Conservation (phyloP, 2,329 filamentous ascomycete genomes). For the Fusarium avenaceum region DNA sequence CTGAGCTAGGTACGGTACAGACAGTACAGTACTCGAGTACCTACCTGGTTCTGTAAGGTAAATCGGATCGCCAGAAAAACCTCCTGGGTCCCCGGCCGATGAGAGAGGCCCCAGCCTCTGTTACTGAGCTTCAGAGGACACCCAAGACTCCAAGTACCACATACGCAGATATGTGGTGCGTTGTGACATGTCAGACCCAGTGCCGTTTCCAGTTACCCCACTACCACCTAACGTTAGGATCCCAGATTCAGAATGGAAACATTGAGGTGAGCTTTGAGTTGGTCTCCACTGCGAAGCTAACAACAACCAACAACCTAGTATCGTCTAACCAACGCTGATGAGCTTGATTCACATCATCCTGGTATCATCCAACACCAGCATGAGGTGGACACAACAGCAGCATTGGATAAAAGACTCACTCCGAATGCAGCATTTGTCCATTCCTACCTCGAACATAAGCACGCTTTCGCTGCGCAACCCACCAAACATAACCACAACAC, state of each 20-base stretch:
- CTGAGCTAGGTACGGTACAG: not conserved
- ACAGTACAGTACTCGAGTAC: too few relatives aligned
- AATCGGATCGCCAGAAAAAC: conserved; percentile 48
- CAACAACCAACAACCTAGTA: conserved; percentile 7
- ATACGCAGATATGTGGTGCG: conserved; percentile 32
- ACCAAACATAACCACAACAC: conserved; percentile 9
- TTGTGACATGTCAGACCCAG: conserved; percentile 40
- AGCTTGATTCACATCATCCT: conserved; percentile 31
- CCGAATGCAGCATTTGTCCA: conserved; percentile 23
- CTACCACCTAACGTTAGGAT: conserved; percentile 25
- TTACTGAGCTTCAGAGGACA: conserved; percentile 37
- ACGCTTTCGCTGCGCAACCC: conserved; percentile 38
- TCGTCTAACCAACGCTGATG: conserved; percentile 33
- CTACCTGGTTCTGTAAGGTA: conserved; percentile 8
- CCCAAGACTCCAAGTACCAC: conserved; percentile 39
- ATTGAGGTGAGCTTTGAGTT: conserved; percentile 17
- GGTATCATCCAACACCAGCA: conserved; percentile 14
- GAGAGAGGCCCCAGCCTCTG: conserved; percentile 46
- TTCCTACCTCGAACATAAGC: conserved; percentile 19
- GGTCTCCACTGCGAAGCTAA: conserved; percentile 18
- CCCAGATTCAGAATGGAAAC: conserved; percentile 27
- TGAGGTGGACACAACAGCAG: conserved; percentile 1
- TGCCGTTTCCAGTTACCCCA: conserved; percentile 27
- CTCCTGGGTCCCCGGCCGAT: conserved; percentile 46
- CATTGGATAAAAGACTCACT: not conserved